Percentiles rank a stretch among this genome's conserved stretches.
Evolutionary conservation across 352 stramenopile genomes (phyloP).

Genomic region (Stramenopiles sp.): DNA sequence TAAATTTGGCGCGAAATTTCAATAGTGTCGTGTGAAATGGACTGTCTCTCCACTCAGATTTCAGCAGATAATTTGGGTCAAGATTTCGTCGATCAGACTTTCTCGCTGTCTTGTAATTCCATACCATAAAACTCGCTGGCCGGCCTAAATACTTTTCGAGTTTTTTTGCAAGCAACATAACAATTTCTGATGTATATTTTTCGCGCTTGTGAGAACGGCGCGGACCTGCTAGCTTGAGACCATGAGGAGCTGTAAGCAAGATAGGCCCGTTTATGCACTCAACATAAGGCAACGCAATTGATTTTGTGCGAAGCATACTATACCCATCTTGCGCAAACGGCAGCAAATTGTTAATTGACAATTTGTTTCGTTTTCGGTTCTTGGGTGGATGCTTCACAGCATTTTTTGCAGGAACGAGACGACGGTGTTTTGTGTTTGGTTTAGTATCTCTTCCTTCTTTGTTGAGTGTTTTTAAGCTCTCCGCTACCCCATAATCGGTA

Average conservation of each 20-base stretch:
- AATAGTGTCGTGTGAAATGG: neutral
- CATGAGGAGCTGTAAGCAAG: neutral
- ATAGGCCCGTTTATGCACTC: neutral
- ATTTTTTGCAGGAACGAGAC: no score
- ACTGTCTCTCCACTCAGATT: neutral
- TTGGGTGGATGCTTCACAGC: no score
- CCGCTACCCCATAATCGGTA: neutral
- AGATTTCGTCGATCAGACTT: neutral
- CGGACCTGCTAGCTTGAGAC: neutral
- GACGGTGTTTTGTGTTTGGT: no score
- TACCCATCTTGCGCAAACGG: neutral
- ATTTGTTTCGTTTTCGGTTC: no score
- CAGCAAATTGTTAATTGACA: no score
- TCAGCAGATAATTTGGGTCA: neutral
- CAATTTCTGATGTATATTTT: neutral
- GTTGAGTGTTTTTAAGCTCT: neutral
- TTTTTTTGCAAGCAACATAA: neutral
- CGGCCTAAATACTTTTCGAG: neutral
- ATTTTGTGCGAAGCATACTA: neutral
- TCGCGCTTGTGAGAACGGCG: neutral
- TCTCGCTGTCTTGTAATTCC: neutral
- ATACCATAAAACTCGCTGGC: neutral
- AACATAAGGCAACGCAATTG: neutral
- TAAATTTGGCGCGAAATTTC: neutral
- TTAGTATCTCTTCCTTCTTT: neutral